phyloP scores from a whole-genome alignment of 305 asterid genomes.

The Fraxinus baroniana region DNA sequence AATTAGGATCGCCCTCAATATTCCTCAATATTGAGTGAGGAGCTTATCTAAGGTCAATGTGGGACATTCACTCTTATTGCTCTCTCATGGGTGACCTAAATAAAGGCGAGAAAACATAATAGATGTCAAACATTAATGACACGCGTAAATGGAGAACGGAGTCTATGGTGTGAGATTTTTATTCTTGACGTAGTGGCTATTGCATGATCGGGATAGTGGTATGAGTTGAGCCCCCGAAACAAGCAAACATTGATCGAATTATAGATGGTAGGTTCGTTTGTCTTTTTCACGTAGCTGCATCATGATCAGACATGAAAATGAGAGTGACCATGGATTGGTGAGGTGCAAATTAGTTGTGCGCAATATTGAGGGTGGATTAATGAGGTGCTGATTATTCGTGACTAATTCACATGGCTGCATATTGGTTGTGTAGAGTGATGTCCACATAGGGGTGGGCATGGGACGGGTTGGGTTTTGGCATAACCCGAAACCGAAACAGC shows the following conservation, averaged over 20 bases:
- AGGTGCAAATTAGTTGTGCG: neutral
- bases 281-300: neutral
- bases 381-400: neutral
- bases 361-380: neutral
- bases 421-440: neutral
- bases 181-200: neutral
- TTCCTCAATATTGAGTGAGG: neutral
- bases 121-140: neutral
- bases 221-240: neutral
- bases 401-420: neutral
- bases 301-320: neutral
- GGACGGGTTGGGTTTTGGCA: neutral
- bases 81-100: neutral
- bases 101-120: neutral
- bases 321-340: neutral
- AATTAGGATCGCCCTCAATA: neutral
- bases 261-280: neutral
- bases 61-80: neutral
- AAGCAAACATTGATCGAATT: neutral
- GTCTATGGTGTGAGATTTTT: neutral
- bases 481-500: neutral
- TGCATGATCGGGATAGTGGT: neutral
- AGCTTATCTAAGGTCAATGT: neutral
- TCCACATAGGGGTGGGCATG: neutral
- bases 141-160: neutral